Conservation (phyloP, 108 stramenopile genomes). For the Bacterosira constricta region DNA sequence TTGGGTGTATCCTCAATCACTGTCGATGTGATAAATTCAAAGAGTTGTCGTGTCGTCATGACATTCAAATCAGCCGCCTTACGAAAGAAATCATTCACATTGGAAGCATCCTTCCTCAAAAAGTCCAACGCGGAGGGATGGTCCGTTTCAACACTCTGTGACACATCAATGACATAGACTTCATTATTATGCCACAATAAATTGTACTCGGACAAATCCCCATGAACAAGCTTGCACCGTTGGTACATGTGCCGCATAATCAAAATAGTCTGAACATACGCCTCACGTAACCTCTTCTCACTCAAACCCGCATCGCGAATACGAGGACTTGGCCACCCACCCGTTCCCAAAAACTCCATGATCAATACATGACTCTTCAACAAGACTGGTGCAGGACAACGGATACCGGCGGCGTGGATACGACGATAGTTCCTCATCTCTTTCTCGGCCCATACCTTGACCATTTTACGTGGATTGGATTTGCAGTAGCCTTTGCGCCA, state of each 20-base stretch:
- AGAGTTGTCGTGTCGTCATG: constrained; percentile 87
- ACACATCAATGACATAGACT: constrained; percentile 97
- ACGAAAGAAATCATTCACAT: constrained; percentile 96
- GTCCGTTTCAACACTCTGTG: constrained; percentile 95
- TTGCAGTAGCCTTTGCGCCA: constrained; percentile 98
- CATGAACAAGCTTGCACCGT: constrained; percentile 91
- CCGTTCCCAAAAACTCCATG: constrained; percentile 97
- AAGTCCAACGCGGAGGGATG: constrained; percentile 97
- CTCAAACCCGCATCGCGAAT: constrained; percentile 88
- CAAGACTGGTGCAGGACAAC: constrained; percentile 87
- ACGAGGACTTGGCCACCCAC: constrained; percentile 96
- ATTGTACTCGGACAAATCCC: constrained; percentile 96
- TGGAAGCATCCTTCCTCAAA: constrained; percentile 93
- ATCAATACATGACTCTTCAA: constrained; percentile 94
- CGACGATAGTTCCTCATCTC: constrained; percentile 97
- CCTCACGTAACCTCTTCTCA: constrained; percentile 74
- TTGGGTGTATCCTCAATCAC: constrained; percentile 52
- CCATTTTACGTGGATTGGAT: constrained; percentile 99
- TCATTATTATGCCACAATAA: constrained; percentile 92
- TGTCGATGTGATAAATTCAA: constrained; percentile 81
- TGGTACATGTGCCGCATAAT: constrained; percentile 92
- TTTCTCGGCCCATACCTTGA: constrained; percentile 99
- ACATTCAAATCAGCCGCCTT: constrained; percentile 85
- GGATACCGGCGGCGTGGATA: constrained; percentile 85
- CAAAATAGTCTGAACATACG: constrained; percentile 85